Base-by-base conservation (phyloP, 23 red algal species). In the Porphyridium purpureum region DNA sequence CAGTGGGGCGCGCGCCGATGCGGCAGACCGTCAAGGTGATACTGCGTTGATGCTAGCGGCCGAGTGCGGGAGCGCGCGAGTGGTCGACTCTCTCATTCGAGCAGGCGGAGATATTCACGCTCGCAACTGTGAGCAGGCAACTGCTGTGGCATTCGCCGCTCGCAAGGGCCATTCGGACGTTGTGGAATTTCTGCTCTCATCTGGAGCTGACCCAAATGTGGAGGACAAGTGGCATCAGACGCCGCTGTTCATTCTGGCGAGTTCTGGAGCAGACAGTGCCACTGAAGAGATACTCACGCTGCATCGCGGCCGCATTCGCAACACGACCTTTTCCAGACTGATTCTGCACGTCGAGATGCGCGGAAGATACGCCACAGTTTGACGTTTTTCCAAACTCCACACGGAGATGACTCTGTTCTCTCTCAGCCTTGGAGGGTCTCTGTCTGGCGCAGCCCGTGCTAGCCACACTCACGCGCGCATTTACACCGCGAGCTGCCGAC, bases 11-110 rank as follows among this genome's bases (percentile, higher is more conserved):
- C 54, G 17, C 0, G 0, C 0, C 1, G 22, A 31, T 57, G 54
- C 24, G 34, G 54, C 23, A 32, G 2, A 20, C 15, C 22, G 4
- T 31, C 21, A 4, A 57, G 8, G 0, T 8, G 3, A 1, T 34
- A 6, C 4, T 15, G 54, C 54, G 54, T 57, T 57, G 22, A 19
- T 5, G 22, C 0, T 27, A 1, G 5, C 54, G 21, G 54, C 54
- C 4, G 0, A 8, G 5, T 4, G 7, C 11, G 4, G 23, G 21
- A 20, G 40, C 2, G 2, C 5, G 2, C 32, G 40, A 3, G 22
- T 31, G 21, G 54, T 57, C 21, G 40, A 31, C 21, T 4, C 17
- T 31, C 54, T 57, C n/a, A 31, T 57, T 31, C 23, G 40, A 34
- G 21, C 21, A 4, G 54, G 54, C 54, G 8, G 11, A 19, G 26